Percentiles rank a stretch among this genome's conserved stretches.
phyloP scores from a whole-genome alignment of 2,329 filamentous ascomycete species.

The Ophiobolus disseminans region DNA sequence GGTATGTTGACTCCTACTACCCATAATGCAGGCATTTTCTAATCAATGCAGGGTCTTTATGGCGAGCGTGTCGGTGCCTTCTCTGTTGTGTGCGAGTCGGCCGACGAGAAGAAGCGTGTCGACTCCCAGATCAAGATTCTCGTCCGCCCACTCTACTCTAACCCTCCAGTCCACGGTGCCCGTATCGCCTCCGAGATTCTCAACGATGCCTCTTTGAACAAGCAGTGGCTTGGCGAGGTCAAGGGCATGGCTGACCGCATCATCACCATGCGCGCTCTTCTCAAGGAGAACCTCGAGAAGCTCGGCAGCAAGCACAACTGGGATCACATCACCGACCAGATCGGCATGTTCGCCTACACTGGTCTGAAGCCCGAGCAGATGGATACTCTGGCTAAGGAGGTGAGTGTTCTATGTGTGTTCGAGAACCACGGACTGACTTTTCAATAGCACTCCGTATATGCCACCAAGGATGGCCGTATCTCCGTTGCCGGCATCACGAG shows the following conservation, averaged over 20 bases:
- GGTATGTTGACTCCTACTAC: slow-evolving; percentile 59
- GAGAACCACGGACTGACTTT: slow-evolving; percentile 15
- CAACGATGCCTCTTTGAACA: slow-evolving; percentile 81
- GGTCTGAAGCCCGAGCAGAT: slow-evolving; percentile 91
- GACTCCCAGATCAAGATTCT: slow-evolving; percentile 99
- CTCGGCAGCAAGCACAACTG: slow-evolving; percentile 97
- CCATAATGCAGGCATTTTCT: neutral
- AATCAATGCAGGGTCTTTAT: slow-evolving; percentile 76
- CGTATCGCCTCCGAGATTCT: slow-evolving; percentile 93
- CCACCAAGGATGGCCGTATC: slow-evolving; percentile 90
- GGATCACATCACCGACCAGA: slow-evolving; percentile 95
- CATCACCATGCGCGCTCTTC: slow-evolving; percentile 94
- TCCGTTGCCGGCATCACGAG: slow-evolving; percentile 84
- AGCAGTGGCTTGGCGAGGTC: slow-evolving; percentile 95
- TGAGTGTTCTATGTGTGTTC: slow-evolving; percentile 43
- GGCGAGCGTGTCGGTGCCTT: slow-evolving; percentile 98
- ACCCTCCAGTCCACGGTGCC: slow-evolving; percentile 95
- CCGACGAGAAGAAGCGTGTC: slow-evolving; percentile 92
- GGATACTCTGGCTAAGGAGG: slow-evolving; percentile 87
- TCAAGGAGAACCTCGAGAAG: slow-evolving; percentile 94
- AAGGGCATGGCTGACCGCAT: slow-evolving; percentile 99
- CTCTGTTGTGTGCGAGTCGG: slow-evolving; percentile 83
- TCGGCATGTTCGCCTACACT: slow-evolving; percentile 99
- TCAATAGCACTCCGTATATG: slow-evolving; percentile 85
- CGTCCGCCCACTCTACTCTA: slow-evolving; percentile 95